Evolutionary conservation across 192 early-diverging fungal species (phyloP).

Genomic region (Coemansia sp.): DNA sequence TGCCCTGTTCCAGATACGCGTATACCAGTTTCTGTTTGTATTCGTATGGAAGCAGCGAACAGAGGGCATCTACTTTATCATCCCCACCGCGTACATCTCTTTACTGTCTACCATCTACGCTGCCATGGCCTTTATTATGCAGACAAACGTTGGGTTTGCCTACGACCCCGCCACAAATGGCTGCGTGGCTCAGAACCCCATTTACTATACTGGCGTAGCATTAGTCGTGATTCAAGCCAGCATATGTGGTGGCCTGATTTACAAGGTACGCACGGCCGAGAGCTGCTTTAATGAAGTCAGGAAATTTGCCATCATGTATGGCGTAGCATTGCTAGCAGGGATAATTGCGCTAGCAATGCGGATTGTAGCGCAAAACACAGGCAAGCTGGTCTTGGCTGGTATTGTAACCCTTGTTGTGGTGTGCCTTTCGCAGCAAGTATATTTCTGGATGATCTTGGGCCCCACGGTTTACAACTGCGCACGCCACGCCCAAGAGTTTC

Average conservation of each 20-base stretch:
- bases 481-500: conserved; percentile 13
- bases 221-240: conserved; percentile 28
- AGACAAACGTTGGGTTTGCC: conserved; percentile 14
- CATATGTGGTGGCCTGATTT: conserved; percentile 17
- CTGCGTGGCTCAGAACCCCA: conserved; percentile 18
- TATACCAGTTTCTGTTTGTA: conserved; percentile 38
- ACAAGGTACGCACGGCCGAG: conserved; percentile 37
- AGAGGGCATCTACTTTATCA: conserved; percentile 32
- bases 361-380: conserved; percentile 17
- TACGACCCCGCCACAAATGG: conserved; percentile 24
- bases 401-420: conserved; percentile 24
- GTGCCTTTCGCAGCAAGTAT: conserved; percentile 41
- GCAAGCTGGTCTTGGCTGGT: conserved; percentile 14
- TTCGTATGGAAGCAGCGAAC: conserved; percentile 35
- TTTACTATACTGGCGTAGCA: conserved; percentile 30
- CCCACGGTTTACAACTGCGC: conserved; percentile 30
- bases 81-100: conserved; percentile 21
- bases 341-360: conserved; percentile 26
- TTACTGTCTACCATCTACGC: conserved; percentile 25
- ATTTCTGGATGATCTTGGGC: conserved; percentile 40
- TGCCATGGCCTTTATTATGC: conserved; percentile 25
- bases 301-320: conserved; percentile 18
- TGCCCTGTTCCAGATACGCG: conserved; percentile 35
- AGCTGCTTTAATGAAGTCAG: conserved; percentile 42
- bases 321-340: conserved; percentile 13